phyloP scores from a whole-genome alignment of 805 yeast genomes.

The Candida michaelii region DNA sequence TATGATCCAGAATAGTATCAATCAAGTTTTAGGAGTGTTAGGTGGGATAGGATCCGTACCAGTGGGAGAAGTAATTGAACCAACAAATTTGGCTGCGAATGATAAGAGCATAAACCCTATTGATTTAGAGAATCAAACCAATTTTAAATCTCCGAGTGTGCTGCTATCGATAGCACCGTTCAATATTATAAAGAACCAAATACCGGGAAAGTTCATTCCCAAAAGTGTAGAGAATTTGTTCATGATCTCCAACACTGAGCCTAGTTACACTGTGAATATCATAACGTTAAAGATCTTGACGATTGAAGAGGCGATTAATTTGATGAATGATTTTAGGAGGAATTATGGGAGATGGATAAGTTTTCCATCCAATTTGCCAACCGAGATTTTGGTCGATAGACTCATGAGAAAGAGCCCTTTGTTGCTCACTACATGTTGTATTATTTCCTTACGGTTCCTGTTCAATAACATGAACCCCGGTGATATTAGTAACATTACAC shows the following conservation, averaged over 20 bases:
- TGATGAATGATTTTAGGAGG: conserved; percentile 59
- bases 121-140: conserved; percentile 21
- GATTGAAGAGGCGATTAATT: conserved; percentile 44
- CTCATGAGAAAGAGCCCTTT: conserved; percentile 56
- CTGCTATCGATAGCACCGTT: conserved; percentile 47
- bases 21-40: conserved; percentile 31
- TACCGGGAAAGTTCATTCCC: conserved; percentile 27
- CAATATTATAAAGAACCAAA: conserved; percentile 35
- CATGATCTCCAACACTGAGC: conserved; percentile 14
- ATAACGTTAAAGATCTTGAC: conserved; percentile 51
- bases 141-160: conserved; percentile 26
- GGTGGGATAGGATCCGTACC: conserved; percentile 13
- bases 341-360: conserved; percentile 79
- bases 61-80: too few species aligned
- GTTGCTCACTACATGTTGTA: conserved; percentile 65
- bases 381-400: conserved; percentile 48
- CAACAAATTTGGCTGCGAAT: conserved; percentile 26
- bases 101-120: conserved; percentile 20
- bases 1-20: conserved; percentile 33
- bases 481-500: conserved; percentile 21
- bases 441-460: conserved; percentile 56
- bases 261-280: conserved; percentile 41
- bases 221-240: conserved; percentile 36
- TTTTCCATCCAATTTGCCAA: conserved; percentile 54
- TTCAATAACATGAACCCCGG: conserved; percentile 27